Percentiles rank a stretch among this genome's conserved stretches.
Conservation (phyloP, 2,329 filamentous ascomycete species). For the Penicillium psychrosexuale region DNA sequence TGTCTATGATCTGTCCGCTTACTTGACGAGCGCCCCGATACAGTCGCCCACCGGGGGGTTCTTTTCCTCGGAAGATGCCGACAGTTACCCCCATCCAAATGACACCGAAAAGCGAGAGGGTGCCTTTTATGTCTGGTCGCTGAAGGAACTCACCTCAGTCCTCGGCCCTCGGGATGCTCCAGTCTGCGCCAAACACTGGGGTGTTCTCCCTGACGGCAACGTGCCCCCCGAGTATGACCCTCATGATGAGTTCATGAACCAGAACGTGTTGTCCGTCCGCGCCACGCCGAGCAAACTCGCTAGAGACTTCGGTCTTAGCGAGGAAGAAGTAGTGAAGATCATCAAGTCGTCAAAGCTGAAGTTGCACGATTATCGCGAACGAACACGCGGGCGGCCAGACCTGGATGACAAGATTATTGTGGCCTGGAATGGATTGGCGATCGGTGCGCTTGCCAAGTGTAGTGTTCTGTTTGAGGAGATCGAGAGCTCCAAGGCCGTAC, state of each 20-base stretch:
- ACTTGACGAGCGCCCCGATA: conserved; percentile 71
- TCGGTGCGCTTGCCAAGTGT: conserved; percentile 74
- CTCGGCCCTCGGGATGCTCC: conserved; percentile 66
- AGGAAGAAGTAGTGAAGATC: conserved; percentile 65
- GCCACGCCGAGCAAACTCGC: conserved; percentile 67
- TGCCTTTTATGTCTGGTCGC: conserved; percentile 91
- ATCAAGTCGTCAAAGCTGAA: conserved; percentile 66
- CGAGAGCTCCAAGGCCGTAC: conserved; percentile 55
- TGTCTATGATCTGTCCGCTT: conserved; percentile 80
- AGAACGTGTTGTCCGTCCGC: conserved; percentile 78
- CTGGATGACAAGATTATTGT: conserved; percentile 86
- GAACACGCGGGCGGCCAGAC: conserved; percentile 70
- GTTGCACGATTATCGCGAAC: conserved; percentile 68
- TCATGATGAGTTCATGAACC: conserved; percentile 90
- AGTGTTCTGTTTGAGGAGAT: conserved; percentile 64
- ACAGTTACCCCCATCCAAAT: conserved; percentile 70
- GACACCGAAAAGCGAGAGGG: conserved; percentile 84
- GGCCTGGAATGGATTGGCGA: conserved; percentile 84
- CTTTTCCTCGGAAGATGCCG: conserved; percentile 84
- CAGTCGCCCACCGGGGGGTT: conserved; percentile 69
- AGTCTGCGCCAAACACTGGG: conserved; percentile 79
- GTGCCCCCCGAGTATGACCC: conserved; percentile 78
- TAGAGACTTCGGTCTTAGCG: conserved; percentile 68
- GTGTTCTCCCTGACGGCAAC: conserved; percentile 79
- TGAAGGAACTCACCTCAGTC: conserved; percentile 77